Evolutionary conservation across 768 basidiomycete genomes (phyloP), one percentile per base, ranked within the genome.

Genomic region (Phlegmacium glaucopus): DNA sequence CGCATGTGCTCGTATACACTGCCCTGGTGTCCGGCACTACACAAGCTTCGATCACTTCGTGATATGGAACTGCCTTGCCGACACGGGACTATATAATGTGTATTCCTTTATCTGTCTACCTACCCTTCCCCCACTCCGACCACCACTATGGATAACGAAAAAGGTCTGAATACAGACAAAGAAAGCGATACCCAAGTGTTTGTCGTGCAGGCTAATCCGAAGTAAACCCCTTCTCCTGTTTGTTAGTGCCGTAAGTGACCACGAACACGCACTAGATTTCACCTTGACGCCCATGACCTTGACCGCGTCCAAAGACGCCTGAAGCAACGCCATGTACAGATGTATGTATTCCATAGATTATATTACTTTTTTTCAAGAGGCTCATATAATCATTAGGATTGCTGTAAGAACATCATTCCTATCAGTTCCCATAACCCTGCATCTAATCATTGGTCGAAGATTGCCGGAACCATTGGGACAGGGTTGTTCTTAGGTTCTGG

Each of bases 291-390:
- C n/a, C 73, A 77, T 45, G 83, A 85, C 59, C 68, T 83, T 41
- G 87, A 89, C 58, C 74, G 72, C 26, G 85, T 90, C 4, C 87
- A 89, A 56, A 77, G 87, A 25, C 77, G 78, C 30, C 74, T 89
- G 30, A 80, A 86, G 65, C 85, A 87, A 64, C 79, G 86, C 26
- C 86, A 88, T 78, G 81, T 86, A 11, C 87, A 88, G 61, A 89
- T 89, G 86, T 82, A 57, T 44, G 78, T 66, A 47, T 29, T 40
- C 37, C 16, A 17, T 9, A 17, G 12, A 16, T 13, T 17, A 39
- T 36, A 17, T 39, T 40, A 17, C 18, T 34, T 30, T 18, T 50
- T 7, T 47, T 15, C 29, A 11, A 13, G 13, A 39, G 15, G 45
- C 41, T 17, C 49, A 36, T 16, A 41, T 6, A 16, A 29, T 38